A percentile compares a stretch with the other conserved stretches of the same genome.
phyloP scores from a whole-genome alignment of 345 rosid genomes.

The Streptanthus diversifolius region DNA sequence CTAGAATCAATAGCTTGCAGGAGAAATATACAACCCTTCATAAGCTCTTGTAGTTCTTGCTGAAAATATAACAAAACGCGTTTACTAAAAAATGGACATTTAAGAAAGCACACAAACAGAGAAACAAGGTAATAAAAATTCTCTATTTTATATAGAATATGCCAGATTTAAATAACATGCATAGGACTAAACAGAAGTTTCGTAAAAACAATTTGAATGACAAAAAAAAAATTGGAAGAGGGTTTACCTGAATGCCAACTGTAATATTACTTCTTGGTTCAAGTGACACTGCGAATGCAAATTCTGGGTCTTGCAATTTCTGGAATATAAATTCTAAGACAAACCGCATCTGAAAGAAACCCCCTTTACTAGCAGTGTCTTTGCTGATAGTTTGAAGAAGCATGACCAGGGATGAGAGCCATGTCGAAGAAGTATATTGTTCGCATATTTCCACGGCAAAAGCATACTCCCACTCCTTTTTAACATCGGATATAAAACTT shows the following conservation, averaged over 20 bases:
- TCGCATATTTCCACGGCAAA: constrained; percentile 75
- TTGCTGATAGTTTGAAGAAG: constrained; percentile 48
- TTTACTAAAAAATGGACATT: background rate
- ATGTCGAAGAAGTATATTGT: constrained; percentile 65
- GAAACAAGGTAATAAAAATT: constrained; percentile 6
- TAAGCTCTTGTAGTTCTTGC: constrained; percentile 64
- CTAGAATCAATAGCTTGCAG: constrained; percentile 47
- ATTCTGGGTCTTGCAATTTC: constrained; percentile 80
- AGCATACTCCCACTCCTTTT: constrained; percentile 75
- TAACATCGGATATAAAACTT: constrained; percentile 36
- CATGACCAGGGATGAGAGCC: constrained; percentile 81
- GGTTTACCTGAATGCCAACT: constrained; percentile 64
- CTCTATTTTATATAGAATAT: background rate
- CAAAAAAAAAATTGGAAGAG: background rate
- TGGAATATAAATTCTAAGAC: constrained; percentile 56
- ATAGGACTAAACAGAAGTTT: background rate
- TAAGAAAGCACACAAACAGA: constrained; percentile 8
- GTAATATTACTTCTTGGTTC: constrained; percentile 53
- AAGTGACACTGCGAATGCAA: constrained; percentile 55
- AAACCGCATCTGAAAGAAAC: constrained; percentile 44
- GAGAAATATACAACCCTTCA: constrained; percentile 63
- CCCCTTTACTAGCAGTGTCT: constrained; percentile 37
- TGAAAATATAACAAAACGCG: constrained; percentile 26
- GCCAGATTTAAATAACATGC: background rate
- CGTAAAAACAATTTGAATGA: background rate